Evolutionary conservation across 116 monocot genomes (phyloP), one percentile per base, ranked within the genome.

Genomic region (Dioscorea cayenensis): DNA sequence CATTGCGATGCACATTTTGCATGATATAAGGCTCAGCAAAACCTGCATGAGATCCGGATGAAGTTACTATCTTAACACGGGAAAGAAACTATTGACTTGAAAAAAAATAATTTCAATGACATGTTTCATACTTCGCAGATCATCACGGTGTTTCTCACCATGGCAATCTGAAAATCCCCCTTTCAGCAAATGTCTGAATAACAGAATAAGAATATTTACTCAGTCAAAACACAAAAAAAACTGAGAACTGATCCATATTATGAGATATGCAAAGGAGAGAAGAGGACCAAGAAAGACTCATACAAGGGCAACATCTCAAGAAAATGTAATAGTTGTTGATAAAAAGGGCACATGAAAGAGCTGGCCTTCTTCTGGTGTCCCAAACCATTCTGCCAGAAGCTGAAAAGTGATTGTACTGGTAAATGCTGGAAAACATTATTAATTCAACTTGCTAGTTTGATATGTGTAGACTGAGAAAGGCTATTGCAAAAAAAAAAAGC

Each of bases 101-200:
- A 71, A 50, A 76, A 14, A 9, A 22, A 50, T 63, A 22, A 50
- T 63, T 28, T 50, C 12, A 29, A 60, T 29, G 51, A 28, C 9
- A 63, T 1, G 28, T 63, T 25, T 25, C 73, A 70, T 63, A 80
- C 87, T 76, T 60, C 36, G 71, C 64, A 69, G 59, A 71, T 75
- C 76, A 37, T 60, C 55, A 37, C 64, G 61, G 49, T 83, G 75
- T 65, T 69, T 60, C 60, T 65, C 73, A 12, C 50, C 49, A 38
- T 68, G 64, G 60, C 67, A 71, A 60, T 68, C 13, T 71, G 72
- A 59, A 75, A 36, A 37, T 22, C 32, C 71, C 10, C 48, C 49
- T 66, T 66, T 43, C 55, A 73, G 64, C 13, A 12, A 43, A 12
- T 43, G 43, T 43, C 71, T 73, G 29, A 75, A 68, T 59, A 80